These are phyloP conservation scores for Cladophialophora carrionii DNA, from an alignment of 2,329 filamentous ascomycete genomes.

Conservation along the genomic window DNA sequence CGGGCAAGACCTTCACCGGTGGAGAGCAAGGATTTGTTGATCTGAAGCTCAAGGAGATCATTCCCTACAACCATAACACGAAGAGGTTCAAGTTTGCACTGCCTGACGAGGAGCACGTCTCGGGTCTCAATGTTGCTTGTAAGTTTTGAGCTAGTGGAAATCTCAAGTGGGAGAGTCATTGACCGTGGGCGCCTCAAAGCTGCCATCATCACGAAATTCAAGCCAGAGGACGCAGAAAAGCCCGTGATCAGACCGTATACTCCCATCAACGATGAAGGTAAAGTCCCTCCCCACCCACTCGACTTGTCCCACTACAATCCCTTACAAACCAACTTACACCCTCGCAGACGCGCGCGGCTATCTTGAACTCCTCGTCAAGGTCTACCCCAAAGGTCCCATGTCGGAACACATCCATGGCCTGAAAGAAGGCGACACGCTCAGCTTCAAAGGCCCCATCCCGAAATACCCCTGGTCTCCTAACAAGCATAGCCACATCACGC, in stretches of 20 bases:
- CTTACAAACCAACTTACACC: constrained; percentile 15
- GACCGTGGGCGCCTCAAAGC: constrained; percentile 45
- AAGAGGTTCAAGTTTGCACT: constrained; percentile 90
- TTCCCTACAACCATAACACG: constrained; percentile 88
- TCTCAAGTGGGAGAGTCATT: constrained; percentile 13
- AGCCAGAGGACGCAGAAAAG: constrained; percentile 81
- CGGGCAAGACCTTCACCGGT: constrained; percentile 67
- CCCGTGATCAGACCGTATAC: constrained; percentile 90
- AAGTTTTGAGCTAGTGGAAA: constrained; percentile 39
- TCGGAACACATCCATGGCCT: constrained; percentile 84
- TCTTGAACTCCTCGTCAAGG: constrained; percentile 88
- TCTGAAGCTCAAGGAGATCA: constrained; percentile 76
- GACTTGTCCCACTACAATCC: neutral
- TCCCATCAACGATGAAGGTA: constrained; percentile 80
- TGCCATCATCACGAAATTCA: constrained; percentile 88
- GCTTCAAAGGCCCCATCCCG: constrained; percentile 92
- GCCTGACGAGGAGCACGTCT: constrained; percentile 79
- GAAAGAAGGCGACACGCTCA: constrained; percentile 77
- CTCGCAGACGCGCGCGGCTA: constrained; percentile 70
- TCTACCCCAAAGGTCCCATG: constrained; percentile 89
- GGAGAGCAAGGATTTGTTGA: constrained; percentile 88
- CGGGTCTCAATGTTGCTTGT: constrained; percentile 79
- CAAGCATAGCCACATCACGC: constrained; percentile 78
- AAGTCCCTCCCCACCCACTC: constrained; percentile 16
- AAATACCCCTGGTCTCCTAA: constrained; percentile 90